phyloP scores from a whole-genome alignment of 257 asterid genomes.

The Plantago elongata region DNA sequence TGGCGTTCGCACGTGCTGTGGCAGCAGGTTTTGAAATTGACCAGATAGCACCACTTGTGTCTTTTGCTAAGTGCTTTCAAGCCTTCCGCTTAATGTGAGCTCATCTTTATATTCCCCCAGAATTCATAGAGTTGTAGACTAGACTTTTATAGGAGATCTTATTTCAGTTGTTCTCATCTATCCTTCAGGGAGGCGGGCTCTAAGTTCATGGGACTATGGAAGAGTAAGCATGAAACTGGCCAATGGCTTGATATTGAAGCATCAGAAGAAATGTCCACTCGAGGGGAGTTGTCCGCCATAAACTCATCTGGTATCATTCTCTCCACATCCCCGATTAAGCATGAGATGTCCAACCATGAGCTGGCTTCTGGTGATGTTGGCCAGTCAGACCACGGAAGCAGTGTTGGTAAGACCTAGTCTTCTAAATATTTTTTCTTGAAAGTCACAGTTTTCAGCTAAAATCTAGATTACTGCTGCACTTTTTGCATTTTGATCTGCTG shows the following conservation, averaged over 20 bases:
- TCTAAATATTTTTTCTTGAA: constrained; percentile 1
- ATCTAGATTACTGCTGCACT: background rate
- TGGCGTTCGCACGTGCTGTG: constrained; percentile 98
- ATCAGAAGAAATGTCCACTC: constrained; percentile 49
- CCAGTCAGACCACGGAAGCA: constrained; percentile 33
- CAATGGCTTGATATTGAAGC: constrained; percentile 91
- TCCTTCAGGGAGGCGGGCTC: constrained; percentile 83
- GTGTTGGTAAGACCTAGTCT: constrained; percentile 43
- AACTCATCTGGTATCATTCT: constrained; percentile 62
- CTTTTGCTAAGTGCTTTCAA: constrained; percentile 88
- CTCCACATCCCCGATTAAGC: constrained; percentile 43
- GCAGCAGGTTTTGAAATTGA: constrained; percentile 95
- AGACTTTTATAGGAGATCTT: constrained; percentile 7
- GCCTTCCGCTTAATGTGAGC: constrained; percentile 79
- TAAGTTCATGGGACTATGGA: constrained; percentile 76
- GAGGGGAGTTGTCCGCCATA: constrained; percentile 44
- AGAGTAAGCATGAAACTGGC: constrained; percentile 83
- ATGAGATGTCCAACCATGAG: constrained; percentile 43
- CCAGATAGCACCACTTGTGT: constrained; percentile 52
- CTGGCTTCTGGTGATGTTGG: constrained; percentile 42
- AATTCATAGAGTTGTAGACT: constrained; percentile 5
- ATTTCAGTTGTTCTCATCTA: constrained; percentile 13
- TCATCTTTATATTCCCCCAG: constrained; percentile 14
- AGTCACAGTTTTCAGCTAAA: constrained; percentile 8
- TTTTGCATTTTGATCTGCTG: constrained; percentile 11